Conservation (phyloP, 2,329 filamentous ascomycete species). For the Thyridium curvatum region DNA sequence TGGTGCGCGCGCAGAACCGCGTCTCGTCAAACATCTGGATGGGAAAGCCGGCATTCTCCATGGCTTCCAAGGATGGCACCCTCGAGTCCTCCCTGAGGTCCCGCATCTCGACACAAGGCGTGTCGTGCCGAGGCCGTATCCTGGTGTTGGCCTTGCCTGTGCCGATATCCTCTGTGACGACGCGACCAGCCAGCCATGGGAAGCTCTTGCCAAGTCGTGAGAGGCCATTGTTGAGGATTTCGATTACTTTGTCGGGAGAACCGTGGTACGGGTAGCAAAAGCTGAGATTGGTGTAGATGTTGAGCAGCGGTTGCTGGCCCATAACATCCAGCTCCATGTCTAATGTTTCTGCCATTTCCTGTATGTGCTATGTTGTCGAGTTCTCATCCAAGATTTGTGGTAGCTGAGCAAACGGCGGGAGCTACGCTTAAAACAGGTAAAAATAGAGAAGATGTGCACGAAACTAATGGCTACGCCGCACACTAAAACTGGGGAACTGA, state of each 20-base stretch:
- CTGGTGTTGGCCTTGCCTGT: constrained; percentile 22
- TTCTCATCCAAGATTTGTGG: no score
- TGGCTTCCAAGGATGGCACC: constrained; percentile 27
- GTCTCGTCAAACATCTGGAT: constrained; percentile 41
- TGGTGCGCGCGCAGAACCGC: constrained; percentile 31
- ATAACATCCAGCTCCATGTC: constrained; percentile 30
- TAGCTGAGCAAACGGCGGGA: no score
- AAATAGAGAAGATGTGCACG: no score
- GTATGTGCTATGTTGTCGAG: no score
- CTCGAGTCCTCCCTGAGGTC: constrained; percentile 29
- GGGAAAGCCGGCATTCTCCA: constrained; percentile 33
- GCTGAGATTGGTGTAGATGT: constrained; percentile 39
- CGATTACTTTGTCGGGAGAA: constrained; percentile 16
- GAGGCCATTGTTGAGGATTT: constrained; percentile 27
- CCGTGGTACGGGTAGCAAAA: constrained; percentile 26
- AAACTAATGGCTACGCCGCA: no score
- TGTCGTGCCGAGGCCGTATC: constrained; percentile 26
- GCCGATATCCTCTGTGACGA: constrained; percentile 24
- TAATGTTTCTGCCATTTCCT: background rate
- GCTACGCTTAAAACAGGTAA: no score
- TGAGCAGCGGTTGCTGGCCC: constrained; percentile 31
- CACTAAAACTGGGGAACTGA: no score
- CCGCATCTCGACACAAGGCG: constrained; percentile 30
- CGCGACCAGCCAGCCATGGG: constrained; percentile 40
- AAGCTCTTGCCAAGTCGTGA: constrained; percentile 29